These are phyloP conservation scores for Plectosphaerella cucumerina DNA, from an alignment of 2,329 filamentous ascomycete species.

Conservation along the genomic window DNA sequence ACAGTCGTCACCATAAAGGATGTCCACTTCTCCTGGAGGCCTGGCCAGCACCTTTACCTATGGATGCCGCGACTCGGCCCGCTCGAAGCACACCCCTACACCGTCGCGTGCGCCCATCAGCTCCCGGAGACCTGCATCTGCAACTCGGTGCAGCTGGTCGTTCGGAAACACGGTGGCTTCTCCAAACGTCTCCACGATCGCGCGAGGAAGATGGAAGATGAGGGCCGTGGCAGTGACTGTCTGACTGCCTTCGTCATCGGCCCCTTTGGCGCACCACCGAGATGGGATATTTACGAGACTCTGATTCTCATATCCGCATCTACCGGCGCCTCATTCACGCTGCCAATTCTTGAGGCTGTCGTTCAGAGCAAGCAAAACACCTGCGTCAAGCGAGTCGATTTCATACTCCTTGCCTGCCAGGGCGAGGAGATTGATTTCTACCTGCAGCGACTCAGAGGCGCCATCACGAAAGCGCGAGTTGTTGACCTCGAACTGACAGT, in stretches of 20 bases:
- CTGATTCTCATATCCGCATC: constrained; percentile 57
- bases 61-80: constrained; percentile 53
- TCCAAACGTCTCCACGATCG: constrained; percentile 46
- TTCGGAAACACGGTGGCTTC: constrained; percentile 53
- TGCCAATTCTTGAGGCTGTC: constrained; percentile 55
- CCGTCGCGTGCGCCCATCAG: constrained; percentile 53
- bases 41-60: constrained; percentile 58
- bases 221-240: constrained; percentile 11
- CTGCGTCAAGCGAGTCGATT: constrained; percentile 50
- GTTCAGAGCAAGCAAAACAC: constrained; percentile 33
- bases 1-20: constrained; percentile 57
- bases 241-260: constrained; percentile 48
- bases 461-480: constrained; percentile 35
- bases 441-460: constrained; percentile 40
- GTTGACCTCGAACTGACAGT: constrained; percentile 46
- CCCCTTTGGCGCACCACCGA: constrained; percentile 51
- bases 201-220: constrained; percentile 14
- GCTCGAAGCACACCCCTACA: constrained; percentile 57
- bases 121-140: constrained; percentile 48
- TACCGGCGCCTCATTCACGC: constrained; percentile 56
- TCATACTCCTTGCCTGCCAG: constrained; percentile 47
- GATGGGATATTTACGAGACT: constrained; percentile 56
- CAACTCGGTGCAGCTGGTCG: constrained; percentile 56
- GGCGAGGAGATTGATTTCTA: constrained; percentile 54
- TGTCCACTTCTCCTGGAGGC: constrained; percentile 54